phyloP scores from a whole-genome alignment of 768 basidiomycete species.

The Serendipita sp. region DNA sequence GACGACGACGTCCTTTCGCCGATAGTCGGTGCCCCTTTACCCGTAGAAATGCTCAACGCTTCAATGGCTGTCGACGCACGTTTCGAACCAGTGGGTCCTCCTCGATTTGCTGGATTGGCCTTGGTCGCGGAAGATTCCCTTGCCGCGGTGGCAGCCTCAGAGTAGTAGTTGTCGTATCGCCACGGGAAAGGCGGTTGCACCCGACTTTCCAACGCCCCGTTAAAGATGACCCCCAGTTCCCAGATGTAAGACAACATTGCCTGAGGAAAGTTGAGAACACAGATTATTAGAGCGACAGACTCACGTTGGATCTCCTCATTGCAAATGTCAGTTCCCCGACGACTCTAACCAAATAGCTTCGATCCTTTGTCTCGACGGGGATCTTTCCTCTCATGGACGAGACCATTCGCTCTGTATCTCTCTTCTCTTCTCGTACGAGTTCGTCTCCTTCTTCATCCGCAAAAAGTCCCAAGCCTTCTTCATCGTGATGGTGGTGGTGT shows the following conservation, averaged over 20 bases:
- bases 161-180: background rate
- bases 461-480: no score
- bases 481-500: no score
- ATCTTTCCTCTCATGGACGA: background rate
- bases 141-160: background rate
- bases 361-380: background rate
- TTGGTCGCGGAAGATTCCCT: background rate
- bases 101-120: background rate
- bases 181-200: background rate
- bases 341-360: background rate
- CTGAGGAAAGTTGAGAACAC: background rate
- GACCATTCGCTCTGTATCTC: background rate
- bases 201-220: background rate
- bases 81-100: background rate
- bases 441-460: background rate
- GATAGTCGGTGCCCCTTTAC: background rate
- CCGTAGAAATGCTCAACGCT: background rate
- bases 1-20: background rate
- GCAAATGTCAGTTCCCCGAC: background rate
- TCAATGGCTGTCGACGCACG: background rate
- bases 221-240: background rate
- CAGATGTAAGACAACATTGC: background rate
- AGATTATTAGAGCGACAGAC: background rate
- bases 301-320: background rate
- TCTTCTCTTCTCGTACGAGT: background rate